phyloP scores from a whole-genome alignment of 108 stramenopile species.

The Fistulifera solaris region DNA sequence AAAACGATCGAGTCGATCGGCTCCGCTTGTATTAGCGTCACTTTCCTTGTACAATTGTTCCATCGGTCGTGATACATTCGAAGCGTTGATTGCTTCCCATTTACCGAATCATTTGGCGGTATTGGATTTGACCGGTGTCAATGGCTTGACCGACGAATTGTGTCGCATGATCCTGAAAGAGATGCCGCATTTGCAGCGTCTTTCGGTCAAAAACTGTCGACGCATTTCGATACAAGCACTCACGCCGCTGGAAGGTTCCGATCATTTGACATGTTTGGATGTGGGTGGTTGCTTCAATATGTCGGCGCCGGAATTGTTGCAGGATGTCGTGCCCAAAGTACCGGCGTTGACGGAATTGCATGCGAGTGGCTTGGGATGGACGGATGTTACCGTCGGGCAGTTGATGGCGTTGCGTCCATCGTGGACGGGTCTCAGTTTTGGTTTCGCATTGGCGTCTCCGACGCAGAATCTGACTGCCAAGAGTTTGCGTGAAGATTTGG shows the following conservation, averaged over 20 bases:
- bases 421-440: slow-evolving; percentile 51
- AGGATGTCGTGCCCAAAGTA: slow-evolving; percentile 13
- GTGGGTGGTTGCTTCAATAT: slow-evolving; percentile 69
- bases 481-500: slow-evolving; percentile 40
- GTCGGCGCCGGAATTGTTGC: slow-evolving; percentile 30
- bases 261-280: slow-evolving; percentile 38
- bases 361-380: slow-evolving; percentile 71
- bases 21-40: slow-evolving; percentile 17
- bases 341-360: slow-evolving; percentile 41
- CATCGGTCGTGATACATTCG: slow-evolving; percentile 39
- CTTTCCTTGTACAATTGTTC: slow-evolving; percentile 61
- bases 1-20: slow-evolving; percentile 7
- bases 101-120: slow-evolving; percentile 46
- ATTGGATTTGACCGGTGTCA: slow-evolving; percentile 60
- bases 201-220: slow-evolving; percentile 71
- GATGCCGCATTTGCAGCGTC: slow-evolving; percentile 36
- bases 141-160: slow-evolving; percentile 48
- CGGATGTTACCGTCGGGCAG: slow-evolving; percentile 33
- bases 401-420: slow-evolving; percentile 23
- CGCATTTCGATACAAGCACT: slow-evolving; percentile 35
- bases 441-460: slow-evolving; percentile 30
- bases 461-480: slow-evolving; percentile 21
- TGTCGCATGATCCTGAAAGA: slow-evolving; percentile 17
- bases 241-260: not conserved
- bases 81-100: slow-evolving; percentile 42